Evolutionary conservation across 2,329 filamentous ascomycete species (phyloP), one percentile per base, ranked within the genome.

Genomic region (Phyllosticta ampelicida): DNA sequence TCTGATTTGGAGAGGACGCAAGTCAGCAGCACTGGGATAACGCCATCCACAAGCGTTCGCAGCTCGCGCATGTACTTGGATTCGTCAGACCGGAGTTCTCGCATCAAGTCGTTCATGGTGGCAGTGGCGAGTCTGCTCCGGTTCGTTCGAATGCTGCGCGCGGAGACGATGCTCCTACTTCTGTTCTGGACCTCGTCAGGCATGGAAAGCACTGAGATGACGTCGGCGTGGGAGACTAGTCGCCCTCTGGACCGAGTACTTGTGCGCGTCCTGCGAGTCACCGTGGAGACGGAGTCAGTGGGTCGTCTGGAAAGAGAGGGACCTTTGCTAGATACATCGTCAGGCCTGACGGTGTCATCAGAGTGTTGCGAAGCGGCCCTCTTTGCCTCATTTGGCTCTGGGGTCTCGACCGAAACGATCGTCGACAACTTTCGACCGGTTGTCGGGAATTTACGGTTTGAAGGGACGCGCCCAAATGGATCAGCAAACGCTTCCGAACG

Each of bases 41-140:
- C 92, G 58, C 94, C 94, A 65, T 96, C 91, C 8, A 97, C 91
- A 29, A 99, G 75, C 0, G 94, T 96, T 68, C 90, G 90, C 29
- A 99, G 79, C 72, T 99, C 94, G 57, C 91, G 83, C 73, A 87
- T 86, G 68, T 97, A 99, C 64, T 94, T 87, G 51, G 82, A 77
- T 71, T 99, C 94, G 65, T 97, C 94, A 5, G 86, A 82, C 10
- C 82, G 78, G 62, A 99, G 84, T 67, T 96, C 90, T 55, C 80
- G 79, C 70, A 97, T 80, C 19, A 97, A 76, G 62, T 92, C 90
- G 20, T 82, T 78, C 10, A 90, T 78, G 0, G 86, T 91, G 48
- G 87, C 84, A 58, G 80, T 83, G 28, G 83, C 81, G 10, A 85
- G 76, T 36, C 81, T 80, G 66, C 82, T 87, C 60, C 85, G 83